phyloP scores from a whole-genome alignment of 371 early-diverging fungal species.

The Haplosporangium sp. region DNA sequence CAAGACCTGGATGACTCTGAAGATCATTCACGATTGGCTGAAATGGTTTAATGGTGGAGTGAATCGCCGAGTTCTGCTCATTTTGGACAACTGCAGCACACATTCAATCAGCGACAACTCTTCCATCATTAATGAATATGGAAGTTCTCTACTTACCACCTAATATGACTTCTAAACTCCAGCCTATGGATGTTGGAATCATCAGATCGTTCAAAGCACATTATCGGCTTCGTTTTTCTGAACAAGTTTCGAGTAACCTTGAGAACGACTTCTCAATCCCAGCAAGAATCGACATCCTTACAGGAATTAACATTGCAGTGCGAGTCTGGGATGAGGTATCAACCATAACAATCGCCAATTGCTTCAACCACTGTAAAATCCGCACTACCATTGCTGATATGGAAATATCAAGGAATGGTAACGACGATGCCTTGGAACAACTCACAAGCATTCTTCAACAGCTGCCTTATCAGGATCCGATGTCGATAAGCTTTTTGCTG shows the following conservation, averaged over 20 bases:
- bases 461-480: slow-evolving; percentile 1
- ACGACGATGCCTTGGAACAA: background rate
- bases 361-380: slow-evolving; percentile 5
- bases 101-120: too few relatives aligned
- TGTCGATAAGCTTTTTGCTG: slow-evolving; percentile 1
- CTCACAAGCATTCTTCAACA: background rate
- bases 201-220: background rate
- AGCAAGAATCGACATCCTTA: background rate
- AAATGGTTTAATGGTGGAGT: background rate
- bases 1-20: too few relatives aligned
- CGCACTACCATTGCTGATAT: background rate
- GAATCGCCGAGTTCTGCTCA: slow-evolving; percentile 3
- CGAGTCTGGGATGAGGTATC: slow-evolving; percentile 6
- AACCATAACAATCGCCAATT: background rate
- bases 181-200: too few relatives aligned
- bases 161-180: too few relatives aligned
- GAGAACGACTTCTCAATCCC: background rate
- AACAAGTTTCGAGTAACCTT: slow-evolving; percentile 2
- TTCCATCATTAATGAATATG: too few relatives aligned
- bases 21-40: too few relatives aligned
- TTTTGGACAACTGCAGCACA: slow-evolving; percentile 6
- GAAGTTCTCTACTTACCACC: too few relatives aligned
- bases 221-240: background rate
- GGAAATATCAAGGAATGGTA: background rate
- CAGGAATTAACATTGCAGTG: slow-evolving; percentile 4